Conservation (phyloP, 805 yeast species). For the Pichia paraexigua region DNA sequence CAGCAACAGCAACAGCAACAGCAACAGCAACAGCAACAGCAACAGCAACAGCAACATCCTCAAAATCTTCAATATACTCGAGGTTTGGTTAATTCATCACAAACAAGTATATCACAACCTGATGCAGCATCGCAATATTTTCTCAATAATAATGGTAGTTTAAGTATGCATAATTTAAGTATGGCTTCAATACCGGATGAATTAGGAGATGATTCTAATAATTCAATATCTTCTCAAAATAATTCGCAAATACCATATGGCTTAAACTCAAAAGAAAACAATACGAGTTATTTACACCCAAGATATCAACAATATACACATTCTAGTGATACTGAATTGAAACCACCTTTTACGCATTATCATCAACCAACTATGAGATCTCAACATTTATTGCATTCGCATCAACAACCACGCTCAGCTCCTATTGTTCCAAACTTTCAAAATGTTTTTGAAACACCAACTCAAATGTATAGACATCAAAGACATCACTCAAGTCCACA, state of each 20-base stretch:
- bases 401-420: conserved; percentile 3
- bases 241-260: neutral
- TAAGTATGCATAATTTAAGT: neutral
- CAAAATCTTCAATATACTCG: neutral
- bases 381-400: conserved; percentile 10
- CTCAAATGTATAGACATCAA: conserved; percentile 19
- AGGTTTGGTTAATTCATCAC: neutral
- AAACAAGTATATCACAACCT: neutral
- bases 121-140: neutral
- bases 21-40: conserved; percentile 11
- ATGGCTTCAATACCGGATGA: neutral
- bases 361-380: neutral
- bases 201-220: neutral
- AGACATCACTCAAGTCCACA: conserved; percentile 12
- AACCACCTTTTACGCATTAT: neutral
- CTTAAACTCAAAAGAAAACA: neutral
- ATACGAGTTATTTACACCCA: neutral
- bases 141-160: neutral
- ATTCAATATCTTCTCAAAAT: neutral
- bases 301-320: neutral
- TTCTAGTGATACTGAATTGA: neutral
- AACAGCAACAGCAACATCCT: conserved; percentile 4
- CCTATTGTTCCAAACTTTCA: neutral
- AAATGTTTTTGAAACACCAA: conserved; percentile 4
- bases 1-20: conserved; percentile 14